These are phyloP conservation scores for Backusella psychrophila DNA, from an alignment of 192 early-diverging fungal species.

Conservation along the genomic window DNA sequence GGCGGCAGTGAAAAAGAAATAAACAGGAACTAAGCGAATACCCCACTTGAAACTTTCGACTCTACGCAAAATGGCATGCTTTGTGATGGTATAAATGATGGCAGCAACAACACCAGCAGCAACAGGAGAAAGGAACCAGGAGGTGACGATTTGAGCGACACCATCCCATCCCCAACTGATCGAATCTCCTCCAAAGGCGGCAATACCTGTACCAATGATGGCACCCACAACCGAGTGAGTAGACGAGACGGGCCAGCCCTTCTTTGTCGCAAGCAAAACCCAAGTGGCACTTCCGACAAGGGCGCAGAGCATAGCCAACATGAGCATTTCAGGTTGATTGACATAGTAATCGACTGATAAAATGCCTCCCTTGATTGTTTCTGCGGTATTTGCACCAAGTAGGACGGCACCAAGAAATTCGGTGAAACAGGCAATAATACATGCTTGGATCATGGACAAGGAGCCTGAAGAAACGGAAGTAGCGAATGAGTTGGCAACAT, in stretches of 20 bases:
- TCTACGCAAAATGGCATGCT: conserved; percentile 57
- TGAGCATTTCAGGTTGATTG: conserved; percentile 68
- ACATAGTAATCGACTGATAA: conserved; percentile 57
- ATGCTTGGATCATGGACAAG: conserved; percentile 69
- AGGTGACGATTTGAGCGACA: conserved; percentile 61
- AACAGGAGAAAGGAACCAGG: conserved; percentile 75
- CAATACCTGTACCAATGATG: conserved; percentile 67
- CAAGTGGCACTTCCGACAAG: conserved; percentile 71
- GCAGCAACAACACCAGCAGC: conserved; percentile 62
- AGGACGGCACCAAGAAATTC: conserved; percentile 80
- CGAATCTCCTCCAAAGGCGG: conserved; percentile 60
- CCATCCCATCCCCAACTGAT: conserved; percentile 61
- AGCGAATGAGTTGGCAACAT: conserved; percentile 87
- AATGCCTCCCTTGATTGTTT: conserved; percentile 81
- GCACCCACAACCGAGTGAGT: conserved; percentile 85
- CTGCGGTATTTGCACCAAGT: conserved; percentile 68
- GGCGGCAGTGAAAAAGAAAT: conserved; percentile 65
- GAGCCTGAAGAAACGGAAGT: conserved; percentile 84
- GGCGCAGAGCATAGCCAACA: conserved; percentile 83
- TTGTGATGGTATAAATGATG: conserved; percentile 64
- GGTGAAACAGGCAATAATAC: conserved; percentile 77
- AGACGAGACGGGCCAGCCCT: conserved; percentile 74
- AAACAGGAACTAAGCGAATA: conserved; percentile 65
- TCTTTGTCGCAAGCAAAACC: conserved; percentile 68
- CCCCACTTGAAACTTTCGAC: conserved; percentile 67